Percentiles rank a stretch among this genome's conserved stretches.
Conservation (phyloP, 179 eudicot species). For the Silene vulgaris region DNA sequence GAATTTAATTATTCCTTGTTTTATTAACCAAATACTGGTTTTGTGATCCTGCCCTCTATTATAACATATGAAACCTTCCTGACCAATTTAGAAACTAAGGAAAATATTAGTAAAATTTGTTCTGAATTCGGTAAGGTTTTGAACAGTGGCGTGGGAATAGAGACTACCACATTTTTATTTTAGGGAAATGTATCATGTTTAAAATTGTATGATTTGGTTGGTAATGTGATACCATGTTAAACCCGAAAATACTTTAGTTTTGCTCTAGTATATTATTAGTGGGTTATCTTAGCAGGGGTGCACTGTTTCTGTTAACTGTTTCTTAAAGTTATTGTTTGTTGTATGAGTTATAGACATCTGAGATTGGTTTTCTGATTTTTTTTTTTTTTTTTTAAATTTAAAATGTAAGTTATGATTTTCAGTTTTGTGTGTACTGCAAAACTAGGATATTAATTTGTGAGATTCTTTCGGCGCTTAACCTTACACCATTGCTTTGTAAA, state of each 20-base stretch:
- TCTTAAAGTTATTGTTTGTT: too few species aligned
- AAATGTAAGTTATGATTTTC: background rate
- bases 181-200: slow-evolving; percentile 4
- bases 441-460: background rate
- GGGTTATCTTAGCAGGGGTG: slow-evolving; percentile 2
- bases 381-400: background rate
- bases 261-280: background rate
- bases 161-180: background rate
- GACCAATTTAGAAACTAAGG: background rate
- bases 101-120: background rate
- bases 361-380: background rate
- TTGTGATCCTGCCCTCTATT: background rate
- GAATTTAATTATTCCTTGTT: background rate
- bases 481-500: background rate
- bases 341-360: background rate
- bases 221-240: background rate
- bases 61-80: background rate
- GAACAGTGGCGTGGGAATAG: background rate
- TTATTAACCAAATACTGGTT: background rate
- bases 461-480: background rate
- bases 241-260: background rate
- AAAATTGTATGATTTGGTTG: background rate
- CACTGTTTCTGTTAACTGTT: background rate
- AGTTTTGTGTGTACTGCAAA: background rate
- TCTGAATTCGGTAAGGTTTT: background rate